Percentiles rank a stretch among this genome's conserved stretches.
phyloP scores from a whole-genome alignment of 169 alveolate species.

The Neospora caninum region DNA sequence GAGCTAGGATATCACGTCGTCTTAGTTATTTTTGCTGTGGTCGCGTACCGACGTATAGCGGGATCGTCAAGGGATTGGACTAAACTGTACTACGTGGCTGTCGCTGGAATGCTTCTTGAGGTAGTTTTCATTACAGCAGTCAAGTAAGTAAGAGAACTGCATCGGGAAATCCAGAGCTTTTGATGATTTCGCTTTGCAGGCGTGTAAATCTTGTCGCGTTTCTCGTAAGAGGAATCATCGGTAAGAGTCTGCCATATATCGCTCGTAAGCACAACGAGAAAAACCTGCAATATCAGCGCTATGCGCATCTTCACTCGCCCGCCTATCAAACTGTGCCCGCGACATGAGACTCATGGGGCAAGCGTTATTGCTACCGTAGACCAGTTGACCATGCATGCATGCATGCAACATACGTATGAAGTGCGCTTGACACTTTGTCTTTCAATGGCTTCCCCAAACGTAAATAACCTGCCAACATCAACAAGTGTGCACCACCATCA shows the following conservation, averaged over 20 bases:
- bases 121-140: conserved; percentile 51
- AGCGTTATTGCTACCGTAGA: neutral
- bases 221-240: conserved; percentile 55
- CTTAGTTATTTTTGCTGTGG: neutral
- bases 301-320: neutral
- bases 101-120: conserved; percentile 65
- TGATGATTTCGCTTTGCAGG: neutral
- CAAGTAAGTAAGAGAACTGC: neutral
- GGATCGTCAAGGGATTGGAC: neutral
- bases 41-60: neutral
- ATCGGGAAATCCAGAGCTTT: neutral
- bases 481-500: too few relatives aligned
- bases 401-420: too few relatives aligned
- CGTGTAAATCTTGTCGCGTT: conserved; percentile 60
- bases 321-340: neutral
- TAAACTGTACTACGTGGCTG: conserved; percentile 47
- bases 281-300: neutral
- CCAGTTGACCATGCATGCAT: neutral
- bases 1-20: neutral
- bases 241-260: neutral
- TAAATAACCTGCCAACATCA: too few relatives aligned
- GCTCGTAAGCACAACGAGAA: neutral
- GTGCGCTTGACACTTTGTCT: too few relatives aligned
- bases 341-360: neutral
- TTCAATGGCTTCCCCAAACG: too few relatives aligned